Base-by-base conservation (phyloP, 345 rosid species). In the Durio zibethinus region DNA sequence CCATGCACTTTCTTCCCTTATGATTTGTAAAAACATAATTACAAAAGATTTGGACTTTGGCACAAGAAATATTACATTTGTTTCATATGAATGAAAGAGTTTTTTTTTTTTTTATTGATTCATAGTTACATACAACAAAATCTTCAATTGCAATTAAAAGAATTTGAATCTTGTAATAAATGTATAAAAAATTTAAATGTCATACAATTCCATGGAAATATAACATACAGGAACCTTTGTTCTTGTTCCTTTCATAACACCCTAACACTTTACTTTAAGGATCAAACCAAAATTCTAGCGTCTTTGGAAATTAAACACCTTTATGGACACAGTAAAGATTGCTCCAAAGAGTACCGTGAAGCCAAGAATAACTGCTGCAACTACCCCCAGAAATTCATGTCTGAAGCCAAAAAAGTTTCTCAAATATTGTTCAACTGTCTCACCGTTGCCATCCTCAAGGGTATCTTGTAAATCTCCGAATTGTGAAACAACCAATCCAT, bases 401-500 rank as follows among this genome's bases (percentile, higher is more conserved):
- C 29, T 45, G 54, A n/a, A 77, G 21, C 75, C 80, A 27, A 18
- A 77, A 10, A n/a, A 65, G 5, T 8, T 57, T 16, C 75, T 64
- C 60, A 81, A n/a, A 53, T 14, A 82, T 8, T 82, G 63, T 25
- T 79, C 56, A 43, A 64, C 72, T 0, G 82, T 75, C 23, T 43
- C 35, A 4, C 70, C 79, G 6, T 50, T 68, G 4, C 45, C 20
- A 36, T 4, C 31, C 21, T 50, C 21, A 50, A 50, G 21, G 6
- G 11, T 15, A n/a, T 61, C 36, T 1, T 74, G 23, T 6, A 74
- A 0, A 50, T 86, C 89, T 64, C 86, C 85, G 29, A 75, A 88
- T 66, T 86, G 89, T 33, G 90, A 84, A 65, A 45, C 78, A 61
- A 83, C 36, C 68, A 88, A 23, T 73, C 90, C 90, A 47, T 88